Evolutionary conservation across 2,329 filamentous ascomycete species (phyloP).

Genomic region (Salinomyces thailandicus): DNA sequence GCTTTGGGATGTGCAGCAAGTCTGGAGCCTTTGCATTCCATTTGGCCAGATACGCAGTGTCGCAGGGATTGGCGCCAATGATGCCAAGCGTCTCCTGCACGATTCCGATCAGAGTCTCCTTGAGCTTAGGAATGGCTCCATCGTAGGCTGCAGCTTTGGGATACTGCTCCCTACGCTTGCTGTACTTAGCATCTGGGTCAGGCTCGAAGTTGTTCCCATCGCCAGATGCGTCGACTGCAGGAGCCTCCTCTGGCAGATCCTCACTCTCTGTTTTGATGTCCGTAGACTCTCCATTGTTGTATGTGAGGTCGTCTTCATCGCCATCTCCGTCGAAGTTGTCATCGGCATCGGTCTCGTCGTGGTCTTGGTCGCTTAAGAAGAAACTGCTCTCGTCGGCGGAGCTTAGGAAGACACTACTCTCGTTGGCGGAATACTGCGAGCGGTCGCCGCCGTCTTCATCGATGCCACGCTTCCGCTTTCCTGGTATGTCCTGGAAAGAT

Average conservation of each 20-base stretch:
- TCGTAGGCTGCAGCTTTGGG: slow-evolving; percentile 9
- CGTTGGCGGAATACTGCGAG: not conserved
- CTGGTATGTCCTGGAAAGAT: not conserved
- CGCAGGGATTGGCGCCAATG: not conserved
- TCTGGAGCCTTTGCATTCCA: not conserved
- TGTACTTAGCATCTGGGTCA: slow-evolving; percentile 1
- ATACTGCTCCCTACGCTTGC: slow-evolving; percentile 4
- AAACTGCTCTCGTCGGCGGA: not conserved
- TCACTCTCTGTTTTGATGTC: too few relatives aligned
- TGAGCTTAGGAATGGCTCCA: slow-evolving; percentile 1
- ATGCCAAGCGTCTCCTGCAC: not conserved
- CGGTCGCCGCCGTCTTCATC: slow-evolving; percentile 1
- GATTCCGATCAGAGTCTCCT: slow-evolving; percentile 1
- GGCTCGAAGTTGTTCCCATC: not conserved
- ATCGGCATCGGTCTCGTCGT: not conserved
- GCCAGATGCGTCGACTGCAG: too few relatives aligned
- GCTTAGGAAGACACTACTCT: not conserved
- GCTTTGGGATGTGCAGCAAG: not conserved
- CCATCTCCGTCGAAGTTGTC: slow-evolving; percentile 4
- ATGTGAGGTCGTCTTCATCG: not conserved
- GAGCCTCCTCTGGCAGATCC: too few relatives aligned
- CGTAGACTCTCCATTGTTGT: not conserved
- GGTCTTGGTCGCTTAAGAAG: not conserved
- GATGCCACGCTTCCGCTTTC: not conserved
- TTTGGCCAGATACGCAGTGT: not conserved